Base-by-base conservation (phyloP, 768 basidiomycete genomes). In the Trametes sanguinea region DNA sequence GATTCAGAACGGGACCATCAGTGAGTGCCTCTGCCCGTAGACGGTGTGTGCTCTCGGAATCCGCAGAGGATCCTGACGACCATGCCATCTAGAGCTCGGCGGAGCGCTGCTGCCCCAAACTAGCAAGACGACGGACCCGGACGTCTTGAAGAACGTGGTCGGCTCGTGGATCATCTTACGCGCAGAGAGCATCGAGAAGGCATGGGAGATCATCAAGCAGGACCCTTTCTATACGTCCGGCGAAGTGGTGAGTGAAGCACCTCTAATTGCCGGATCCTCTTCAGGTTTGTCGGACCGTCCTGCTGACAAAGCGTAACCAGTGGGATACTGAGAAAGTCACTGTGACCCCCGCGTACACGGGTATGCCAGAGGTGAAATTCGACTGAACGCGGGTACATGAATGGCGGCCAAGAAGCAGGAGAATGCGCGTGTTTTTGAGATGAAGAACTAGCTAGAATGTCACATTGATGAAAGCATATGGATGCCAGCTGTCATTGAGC, bases 361-460 rank as follows among this genome's bases (percentile, higher is more conserved):
- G 35, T 22, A 48, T 44, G 14, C 53, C 46, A 9, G 47, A 48
- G 37, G 60, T 35, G 2, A 54, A 54, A 30, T 87, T 57, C 10
- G 45, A 57, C n/a, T 57, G n/a, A 33, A 5, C 14, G 4, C 2
- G 47, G 47, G 1, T 17, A 2, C 2, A 39, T 1, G 13, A 39
- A 13, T 39, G 1, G 39, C 7, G 39, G 39, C 39, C 1, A 39
- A 7, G 39, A 13, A 39, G 39, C 39, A 39, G 39, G 39, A 39
- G 7, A 39, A 8, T 39, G 13, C 1, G 13, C 22, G 1, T 22
- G 22, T 22, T 22, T 22, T 22, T 39, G 37, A 6, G 37, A 39
- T 39, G 37, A 39, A n/a, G n/a, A n/a, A n/a, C n/a, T n/a, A n/a
- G n/a, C n/a, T n/a, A n/a, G n/a, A n/a, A n/a, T n/a, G n/a, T n/a